phyloP scores from a whole-genome alignment of 768 basidiomycete genomes.

The Naganishia friedmannii region DNA sequence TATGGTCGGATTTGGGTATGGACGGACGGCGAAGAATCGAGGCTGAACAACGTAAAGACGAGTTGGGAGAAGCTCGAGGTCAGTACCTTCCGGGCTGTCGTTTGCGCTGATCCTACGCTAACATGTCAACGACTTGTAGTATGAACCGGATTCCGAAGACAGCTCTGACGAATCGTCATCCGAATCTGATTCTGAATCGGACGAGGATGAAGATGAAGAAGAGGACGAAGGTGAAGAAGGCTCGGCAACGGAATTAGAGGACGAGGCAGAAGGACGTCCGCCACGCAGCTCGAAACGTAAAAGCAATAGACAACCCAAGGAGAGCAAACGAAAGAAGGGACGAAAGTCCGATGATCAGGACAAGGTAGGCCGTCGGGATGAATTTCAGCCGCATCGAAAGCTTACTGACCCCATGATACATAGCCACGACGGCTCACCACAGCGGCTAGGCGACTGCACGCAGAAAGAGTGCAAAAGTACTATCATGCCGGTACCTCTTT shows the following conservation, averaged over 20 bases:
- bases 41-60: conserved; percentile 66
- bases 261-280: conserved; percentile 39
- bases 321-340: conserved; percentile 31
- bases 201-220: conserved; percentile 44
- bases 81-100: conserved; percentile 27
- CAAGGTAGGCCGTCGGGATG: conserved; percentile 13
- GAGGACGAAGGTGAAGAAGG: conserved; percentile 35
- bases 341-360: conserved; percentile 27
- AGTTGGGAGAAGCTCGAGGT: conserved; percentile 85
- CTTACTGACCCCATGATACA: background rate
- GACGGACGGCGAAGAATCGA: conserved; percentile 81
- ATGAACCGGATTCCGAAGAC: conserved; percentile 69
- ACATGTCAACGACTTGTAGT: conserved; percentile 55
- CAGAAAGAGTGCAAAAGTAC: conserved; percentile 69
- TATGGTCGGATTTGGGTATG: conserved; percentile 73
- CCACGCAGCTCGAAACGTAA: conserved; percentile 42
- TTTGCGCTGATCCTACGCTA: conserved; percentile 37
- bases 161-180: conserved; percentile 54
- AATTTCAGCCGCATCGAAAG: background rate
- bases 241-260: conserved; percentile 51
- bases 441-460: conserved; percentile 67
- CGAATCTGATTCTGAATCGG: conserved; percentile 52
- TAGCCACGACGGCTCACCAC: conserved; percentile 64
- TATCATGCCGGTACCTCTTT: conserved; percentile 80
- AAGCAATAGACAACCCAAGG: conserved; percentile 32